Percentiles rank a stretch among this genome's conserved stretches.
Conservation (phyloP, 75 land plant species). For the Cryptomeria japonica region DNA sequence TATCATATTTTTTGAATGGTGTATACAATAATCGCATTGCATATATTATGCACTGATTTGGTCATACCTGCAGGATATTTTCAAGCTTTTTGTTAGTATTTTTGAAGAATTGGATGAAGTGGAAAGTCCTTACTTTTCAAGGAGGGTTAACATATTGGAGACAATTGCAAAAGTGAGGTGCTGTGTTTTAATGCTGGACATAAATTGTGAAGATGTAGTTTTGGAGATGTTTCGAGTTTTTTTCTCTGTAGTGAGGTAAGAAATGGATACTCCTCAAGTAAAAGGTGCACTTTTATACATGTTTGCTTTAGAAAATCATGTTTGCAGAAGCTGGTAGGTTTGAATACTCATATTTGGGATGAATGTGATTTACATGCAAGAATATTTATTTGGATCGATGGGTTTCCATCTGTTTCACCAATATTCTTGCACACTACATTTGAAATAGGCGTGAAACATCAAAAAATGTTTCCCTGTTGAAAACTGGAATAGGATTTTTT, state of each 20-base stretch:
- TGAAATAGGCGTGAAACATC: not conserved
- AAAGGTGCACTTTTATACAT: not conserved
- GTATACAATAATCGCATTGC: not conserved
- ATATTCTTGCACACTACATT: not conserved
- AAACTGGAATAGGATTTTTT: not conserved
- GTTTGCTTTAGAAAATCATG: not conserved
- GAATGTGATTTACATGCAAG: not conserved
- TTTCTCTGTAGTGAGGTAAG: slow-evolving; percentile 77
- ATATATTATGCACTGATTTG: not conserved
- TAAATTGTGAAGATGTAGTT: slow-evolving; percentile 78
- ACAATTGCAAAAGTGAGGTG: slow-evolving; percentile 70
- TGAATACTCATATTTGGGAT: not conserved
- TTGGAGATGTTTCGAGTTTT: slow-evolving; percentile 81
- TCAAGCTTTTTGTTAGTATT: slow-evolving; percentile 60
- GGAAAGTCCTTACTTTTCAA: slow-evolving; percentile 62
- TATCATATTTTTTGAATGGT: not conserved
- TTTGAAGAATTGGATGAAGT: slow-evolving; percentile 73
- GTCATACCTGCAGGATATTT: slow-evolving; percentile 65
- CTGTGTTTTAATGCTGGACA: slow-evolving; percentile 83
- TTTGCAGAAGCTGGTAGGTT: not conserved
- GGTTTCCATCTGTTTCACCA: not conserved
- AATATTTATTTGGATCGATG: not conserved
- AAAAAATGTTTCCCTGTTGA: not conserved
- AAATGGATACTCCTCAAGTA: not conserved
- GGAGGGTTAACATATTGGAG: slow-evolving; percentile 78